Percentiles rank a stretch among this genome's conserved stretches.
Evolutionary conservation across 371 early-diverging fungal species (phyloP).

Genomic region (Rhizopus sp.): DNA sequence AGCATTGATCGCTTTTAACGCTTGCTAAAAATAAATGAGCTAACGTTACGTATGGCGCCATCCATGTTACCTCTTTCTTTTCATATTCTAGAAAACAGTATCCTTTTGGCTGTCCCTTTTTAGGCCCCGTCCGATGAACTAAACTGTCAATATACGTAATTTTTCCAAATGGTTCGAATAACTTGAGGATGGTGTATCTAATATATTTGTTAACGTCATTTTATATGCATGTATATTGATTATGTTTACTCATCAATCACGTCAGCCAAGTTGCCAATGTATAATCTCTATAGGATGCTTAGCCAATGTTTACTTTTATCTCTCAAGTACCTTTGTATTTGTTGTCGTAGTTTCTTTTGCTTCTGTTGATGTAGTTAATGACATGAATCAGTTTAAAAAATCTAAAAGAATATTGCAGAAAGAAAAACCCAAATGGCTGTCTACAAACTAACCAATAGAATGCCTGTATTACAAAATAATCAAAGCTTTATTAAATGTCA

Average conservation of each 20-base stretch:
- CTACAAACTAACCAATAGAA: no score
- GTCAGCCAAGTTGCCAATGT: constrained; percentile 64
- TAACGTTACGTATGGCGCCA: neutral
- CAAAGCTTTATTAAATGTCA: no score
- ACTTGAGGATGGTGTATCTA: constrained; percentile 61
- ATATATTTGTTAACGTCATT: neutral
- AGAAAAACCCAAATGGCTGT: no score
- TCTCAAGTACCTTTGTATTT: no score
- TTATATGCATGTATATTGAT: no score
- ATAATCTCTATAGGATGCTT: constrained; percentile 40
- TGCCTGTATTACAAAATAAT: no score
- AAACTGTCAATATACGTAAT: constrained; percentile 65
- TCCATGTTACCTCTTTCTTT: constrained; percentile 38
- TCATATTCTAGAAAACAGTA: constrained; percentile 71
- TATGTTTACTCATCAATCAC: constrained; percentile 59
- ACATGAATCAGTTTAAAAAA: no score
- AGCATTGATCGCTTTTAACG: constrained; percentile 53
- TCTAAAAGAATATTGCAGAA: no score
- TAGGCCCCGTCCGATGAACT: constrained; percentile 64
- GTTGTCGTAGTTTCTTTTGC: no score
- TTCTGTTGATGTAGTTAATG: no score
- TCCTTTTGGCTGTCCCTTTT: constrained; percentile 64
- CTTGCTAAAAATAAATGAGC: constrained; percentile 35
- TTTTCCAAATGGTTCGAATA: constrained; percentile 71
- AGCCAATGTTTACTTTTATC: no score